These are phyloP conservation scores for Talaromyces rugulosus DNA, from an alignment of 2,329 filamentous ascomycete genomes.

Conservation along the genomic window DNA sequence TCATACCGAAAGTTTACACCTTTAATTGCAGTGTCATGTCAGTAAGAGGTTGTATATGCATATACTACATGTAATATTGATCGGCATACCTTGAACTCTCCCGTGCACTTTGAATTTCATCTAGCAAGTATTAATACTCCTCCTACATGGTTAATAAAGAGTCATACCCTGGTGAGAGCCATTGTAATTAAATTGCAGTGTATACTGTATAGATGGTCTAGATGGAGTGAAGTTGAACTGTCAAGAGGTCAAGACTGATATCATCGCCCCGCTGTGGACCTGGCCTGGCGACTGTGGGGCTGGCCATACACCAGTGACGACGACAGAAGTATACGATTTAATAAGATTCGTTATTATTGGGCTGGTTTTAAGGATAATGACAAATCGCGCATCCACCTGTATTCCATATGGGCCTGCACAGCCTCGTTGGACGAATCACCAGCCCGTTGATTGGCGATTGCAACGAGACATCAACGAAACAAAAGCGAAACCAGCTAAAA, in stretches of 20 bases:
- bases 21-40: constrained; percentile 8
- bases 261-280: background rate
- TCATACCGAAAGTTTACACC: constrained; percentile 48
- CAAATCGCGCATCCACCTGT: background rate
- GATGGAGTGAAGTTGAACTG: background rate
- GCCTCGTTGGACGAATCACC: background rate
- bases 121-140: constrained; percentile 17
- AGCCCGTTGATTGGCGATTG: background rate
- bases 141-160: background rate
- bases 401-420: background rate
- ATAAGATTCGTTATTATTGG: background rate
- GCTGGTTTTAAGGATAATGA: background rate
- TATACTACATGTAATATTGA: background rate
- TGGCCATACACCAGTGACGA: background rate
- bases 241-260: background rate
- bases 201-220: background rate
- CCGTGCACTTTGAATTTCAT: constrained; percentile 55
- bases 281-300: background rate
- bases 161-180: constrained; percentile 11
- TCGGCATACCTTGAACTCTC: constrained; percentile 61
- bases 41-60: background rate
- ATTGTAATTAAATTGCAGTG: background rate
- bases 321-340: background rate
- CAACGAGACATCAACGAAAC: background rate
- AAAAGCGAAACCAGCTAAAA: background rate